Conservation (phyloP, 768 basidiomycete species). For the Boletales sp. region DNA sequence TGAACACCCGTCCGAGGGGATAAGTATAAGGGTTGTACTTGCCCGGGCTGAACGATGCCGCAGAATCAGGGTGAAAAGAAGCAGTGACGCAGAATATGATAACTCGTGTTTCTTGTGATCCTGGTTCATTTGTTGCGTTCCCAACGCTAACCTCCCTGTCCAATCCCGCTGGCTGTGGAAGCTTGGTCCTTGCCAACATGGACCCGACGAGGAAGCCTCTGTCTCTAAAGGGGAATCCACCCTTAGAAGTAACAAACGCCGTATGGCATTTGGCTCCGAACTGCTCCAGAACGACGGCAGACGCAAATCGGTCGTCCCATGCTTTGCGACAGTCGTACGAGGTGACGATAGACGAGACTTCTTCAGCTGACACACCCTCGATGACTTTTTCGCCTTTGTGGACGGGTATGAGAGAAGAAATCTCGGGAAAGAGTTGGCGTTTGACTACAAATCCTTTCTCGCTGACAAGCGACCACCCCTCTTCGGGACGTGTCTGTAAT, state of each 20-base stretch:
- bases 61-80: slow-evolving; percentile 72
- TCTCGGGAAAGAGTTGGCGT: slow-evolving; percentile 68
- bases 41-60: slow-evolving; percentile 46
- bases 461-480: slow-evolving; percentile 74
- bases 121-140: slow-evolving; percentile 21
- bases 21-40: slow-evolving; percentile 77
- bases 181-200: slow-evolving; percentile 60
- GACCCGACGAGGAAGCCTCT: slow-evolving; percentile 81
- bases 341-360: slow-evolving; percentile 70
- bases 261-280: slow-evolving; percentile 76
- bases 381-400: slow-evolving; percentile 89
- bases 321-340: slow-evolving; percentile 68
- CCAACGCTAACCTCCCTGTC: slow-evolving; percentile 39
- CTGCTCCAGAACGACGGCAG: slow-evolving; percentile 63
- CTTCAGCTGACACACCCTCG: slow-evolving; percentile 91
- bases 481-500: slow-evolving; percentile 54
- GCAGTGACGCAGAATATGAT: slow-evolving; percentile 82
- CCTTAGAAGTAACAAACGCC: slow-evolving; percentile 66
- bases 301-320: slow-evolving; percentile 87
- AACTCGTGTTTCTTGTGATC: slow-evolving; percentile 43
- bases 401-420: slow-evolving; percentile 79
- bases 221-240: slow-evolving; percentile 87
- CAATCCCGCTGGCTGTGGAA: slow-evolving; percentile 33
- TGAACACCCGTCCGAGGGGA: slow-evolving; percentile 75
- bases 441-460: slow-evolving; percentile 77